Base-by-base conservation (phyloP, 495 filamentous ascomycete species). In the Penicillium flavigenum region DNA sequence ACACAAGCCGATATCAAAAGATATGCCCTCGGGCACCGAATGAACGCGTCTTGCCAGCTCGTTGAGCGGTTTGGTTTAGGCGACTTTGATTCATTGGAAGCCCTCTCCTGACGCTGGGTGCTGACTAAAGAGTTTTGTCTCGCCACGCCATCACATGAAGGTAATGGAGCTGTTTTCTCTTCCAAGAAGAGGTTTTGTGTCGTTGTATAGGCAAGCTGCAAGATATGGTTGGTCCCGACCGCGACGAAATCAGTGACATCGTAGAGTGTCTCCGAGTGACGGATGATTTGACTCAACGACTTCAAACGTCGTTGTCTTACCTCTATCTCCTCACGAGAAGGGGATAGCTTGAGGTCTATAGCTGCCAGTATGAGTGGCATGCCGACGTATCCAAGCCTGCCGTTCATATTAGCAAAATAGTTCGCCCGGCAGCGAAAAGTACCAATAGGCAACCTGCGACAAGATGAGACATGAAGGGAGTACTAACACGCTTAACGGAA, bases 311-410 rank as follows among this genome's bases (percentile, higher is more conserved):
- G 63, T 36, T 67, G 59, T 16, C 69, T 53, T 3, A 41, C 41
- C 4, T 56, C 43, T 39, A 67, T 60, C 46, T 69, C 63, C 1
- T 47, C 14, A 0, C 46, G 31, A 1, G 67, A 63, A 8, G 67
- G 63, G 0, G 71, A 72, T 22, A 74, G 64, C 9, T 74, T 74
- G 24, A 74, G 56, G 27, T 74, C 63, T 29, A 74, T 74, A 7
- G 71, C 71, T 12, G 71, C 64, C 36, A 74, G 60, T 8, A 74
- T 56, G 0, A 74, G 61, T 0, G 71, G 71, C 69, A 74, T 74
- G 2, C 60, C 66, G 5, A 66, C 65, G 19, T 71, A 74, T 9
- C 58, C 71, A 1, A 74, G 61, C 9, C 71, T 70, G 27, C 12
- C 19, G 4, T 24, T 7, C 5, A 16, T 38, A 24, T 48, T 14